Conservation (phyloP, 2,329 filamentous ascomycete species). For the Cyphellophora europaea region DNA sequence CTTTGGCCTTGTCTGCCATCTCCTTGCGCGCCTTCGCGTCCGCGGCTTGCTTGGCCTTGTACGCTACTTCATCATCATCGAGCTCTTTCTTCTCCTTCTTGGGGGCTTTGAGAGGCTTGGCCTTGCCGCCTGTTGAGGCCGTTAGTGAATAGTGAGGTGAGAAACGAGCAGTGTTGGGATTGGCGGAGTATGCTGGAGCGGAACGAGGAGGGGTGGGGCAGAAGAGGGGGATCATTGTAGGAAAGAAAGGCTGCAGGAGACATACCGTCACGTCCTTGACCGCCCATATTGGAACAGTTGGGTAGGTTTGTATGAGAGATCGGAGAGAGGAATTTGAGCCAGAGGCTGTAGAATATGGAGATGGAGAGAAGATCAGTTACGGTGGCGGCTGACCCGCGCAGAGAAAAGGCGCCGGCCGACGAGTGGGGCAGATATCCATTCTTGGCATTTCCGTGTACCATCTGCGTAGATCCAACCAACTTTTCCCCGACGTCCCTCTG, state of each 20-base stretch:
- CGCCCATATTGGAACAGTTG: no score
- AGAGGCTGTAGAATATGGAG: no score
- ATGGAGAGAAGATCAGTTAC: not conserved
- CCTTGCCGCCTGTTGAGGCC: slow-evolving; percentile 60
- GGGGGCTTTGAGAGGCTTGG: slow-evolving; percentile 74
- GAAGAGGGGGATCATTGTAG: not conserved
- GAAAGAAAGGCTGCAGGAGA: not conserved
- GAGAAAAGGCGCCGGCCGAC: no score
- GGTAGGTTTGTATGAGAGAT: no score
- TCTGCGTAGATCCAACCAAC: no score
- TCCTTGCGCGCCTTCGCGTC: slow-evolving; percentile 83
- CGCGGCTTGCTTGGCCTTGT: slow-evolving; percentile 72
- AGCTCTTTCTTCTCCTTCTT: slow-evolving; percentile 79
- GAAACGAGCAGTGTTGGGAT: not conserved
- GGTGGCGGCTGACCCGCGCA: not conserved
- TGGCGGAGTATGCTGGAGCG: slow-evolving; percentile 11
- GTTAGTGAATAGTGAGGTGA: slow-evolving; percentile 6
- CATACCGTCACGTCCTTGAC: no score
- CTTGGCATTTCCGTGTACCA: no score
- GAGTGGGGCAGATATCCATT: no score
- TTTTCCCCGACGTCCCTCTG: no score
- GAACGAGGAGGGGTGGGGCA: not conserved
- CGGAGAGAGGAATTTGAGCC: no score
- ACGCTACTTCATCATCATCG: slow-evolving; percentile 79
- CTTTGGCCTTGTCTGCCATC: slow-evolving; percentile 68